Percentiles rank a stretch among this genome's conserved stretches.
Evolutionary conservation across 305 asterid genomes (phyloP).

Genomic region (Ruellia speciosa): DNA sequence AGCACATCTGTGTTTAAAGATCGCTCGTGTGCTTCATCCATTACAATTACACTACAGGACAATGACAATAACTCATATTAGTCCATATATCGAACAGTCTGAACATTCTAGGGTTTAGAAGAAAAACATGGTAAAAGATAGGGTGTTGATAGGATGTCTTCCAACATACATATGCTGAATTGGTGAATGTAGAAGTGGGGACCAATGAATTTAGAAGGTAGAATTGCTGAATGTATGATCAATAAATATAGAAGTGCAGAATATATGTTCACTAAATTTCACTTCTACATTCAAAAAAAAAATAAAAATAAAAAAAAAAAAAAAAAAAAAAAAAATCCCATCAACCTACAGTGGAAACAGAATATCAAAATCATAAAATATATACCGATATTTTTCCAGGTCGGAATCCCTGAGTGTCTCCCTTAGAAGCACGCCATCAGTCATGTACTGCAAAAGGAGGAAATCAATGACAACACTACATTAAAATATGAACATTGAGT

Average conservation of each 20-base stretch:
- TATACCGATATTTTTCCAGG: constrained; percentile 90
- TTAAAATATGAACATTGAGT: not conserved
- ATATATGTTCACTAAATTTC: too few species aligned
- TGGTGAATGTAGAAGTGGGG: too few species aligned
- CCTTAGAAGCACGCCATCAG: constrained; percentile 96
- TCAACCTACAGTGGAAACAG: not conserved
- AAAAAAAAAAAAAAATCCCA: too few species aligned
- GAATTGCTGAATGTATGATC: too few species aligned
- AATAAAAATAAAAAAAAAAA: too few species aligned
- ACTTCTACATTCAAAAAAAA: too few species aligned
- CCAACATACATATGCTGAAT: too few species aligned
- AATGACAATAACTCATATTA: not conserved
- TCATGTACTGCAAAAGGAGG: constrained; percentile 73
- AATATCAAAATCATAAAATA: constrained; percentile 11
- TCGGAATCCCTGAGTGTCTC: constrained; percentile 95
- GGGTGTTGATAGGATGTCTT: too few species aligned
- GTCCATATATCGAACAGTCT: not conserved
- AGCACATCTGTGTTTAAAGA: constrained; percentile 88
- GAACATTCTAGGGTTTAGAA: not conserved
- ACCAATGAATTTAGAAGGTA: not conserved
- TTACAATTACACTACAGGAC: constrained; percentile 57
- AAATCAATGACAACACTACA: constrained; percentile 10
- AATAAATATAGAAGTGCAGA: too few species aligned
- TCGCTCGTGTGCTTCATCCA: constrained; percentile 99
- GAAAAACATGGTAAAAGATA: too few species aligned